phyloP scores from a whole-genome alignment of 176 grass and related monocot genomes.

The Leersia perrieri region DNA sequence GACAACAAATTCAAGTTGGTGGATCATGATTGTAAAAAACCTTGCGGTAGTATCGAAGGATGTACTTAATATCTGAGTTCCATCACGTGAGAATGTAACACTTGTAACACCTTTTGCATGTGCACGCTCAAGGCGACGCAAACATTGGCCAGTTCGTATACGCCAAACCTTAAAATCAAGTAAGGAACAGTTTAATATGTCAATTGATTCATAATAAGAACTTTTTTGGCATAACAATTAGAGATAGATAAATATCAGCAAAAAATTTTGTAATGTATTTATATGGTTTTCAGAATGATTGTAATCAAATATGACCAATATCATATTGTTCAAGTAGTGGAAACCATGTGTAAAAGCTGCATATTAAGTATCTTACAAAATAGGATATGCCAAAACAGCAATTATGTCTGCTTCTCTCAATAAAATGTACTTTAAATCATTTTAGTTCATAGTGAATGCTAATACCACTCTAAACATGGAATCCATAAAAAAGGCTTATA shows the following conservation, averaged over 20 bases:
- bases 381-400: background rate
- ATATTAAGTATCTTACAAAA: background rate
- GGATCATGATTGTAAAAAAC: constrained; percentile 48
- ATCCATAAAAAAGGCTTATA: background rate
- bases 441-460: constrained; percentile 9
- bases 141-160: constrained; percentile 90
- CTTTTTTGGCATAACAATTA: background rate
- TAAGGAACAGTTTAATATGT: constrained; percentile 25
- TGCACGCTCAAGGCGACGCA: constrained; percentile 78
- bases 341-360: background rate
- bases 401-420: background rate
- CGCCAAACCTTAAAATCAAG: constrained; percentile 77
- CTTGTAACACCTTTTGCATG: constrained; percentile 92
- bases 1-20: constrained; percentile 29
- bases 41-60: constrained; percentile 95
- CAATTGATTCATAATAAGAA: background rate
- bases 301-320: background rate
- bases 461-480: constrained; percentile 11
- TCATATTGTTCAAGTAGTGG: background rate
- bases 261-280: background rate
- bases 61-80: constrained; percentile 92
- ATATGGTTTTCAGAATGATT: background rate
- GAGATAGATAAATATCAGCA: background rate
- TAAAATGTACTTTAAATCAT: background rate
- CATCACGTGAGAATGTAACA: constrained; percentile 91